Conservation (phyloP, 1,139 yeast species). For the Scheffersomyces lignicola region DNA sequence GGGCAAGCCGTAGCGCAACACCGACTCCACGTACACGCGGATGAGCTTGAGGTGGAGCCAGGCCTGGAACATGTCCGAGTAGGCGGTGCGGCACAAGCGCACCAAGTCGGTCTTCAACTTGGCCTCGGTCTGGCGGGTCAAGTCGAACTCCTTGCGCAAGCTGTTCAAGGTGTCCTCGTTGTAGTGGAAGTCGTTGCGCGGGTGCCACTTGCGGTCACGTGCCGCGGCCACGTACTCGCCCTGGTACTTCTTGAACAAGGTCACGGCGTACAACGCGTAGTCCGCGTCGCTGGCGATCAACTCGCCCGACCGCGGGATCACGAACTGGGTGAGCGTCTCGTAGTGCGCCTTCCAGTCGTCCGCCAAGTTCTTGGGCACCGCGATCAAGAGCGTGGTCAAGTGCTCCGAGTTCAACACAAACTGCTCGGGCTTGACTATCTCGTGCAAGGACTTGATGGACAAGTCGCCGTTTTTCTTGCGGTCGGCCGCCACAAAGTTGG, state of each 20-base stretch:
- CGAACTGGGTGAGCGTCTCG: constrained; percentile 77
- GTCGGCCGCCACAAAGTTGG: constrained; percentile 83
- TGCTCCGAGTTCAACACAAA: constrained; percentile 86
- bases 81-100: constrained; percentile 84
- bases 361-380: constrained; percentile 71
- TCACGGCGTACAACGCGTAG: constrained; percentile 70
- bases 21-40: constrained; percentile 60
- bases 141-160: constrained; percentile 74
- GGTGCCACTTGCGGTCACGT: constrained; percentile 88
- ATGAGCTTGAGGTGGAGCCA: constrained; percentile 85
- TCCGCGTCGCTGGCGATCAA: constrained; percentile 72
- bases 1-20: constrained; percentile 93
- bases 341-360: constrained; percentile 65
- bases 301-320: constrained; percentile 87
- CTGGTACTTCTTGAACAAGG: constrained; percentile 79
- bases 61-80: constrained; percentile 75
- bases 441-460: constrained; percentile 86
- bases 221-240: constrained; percentile 67
- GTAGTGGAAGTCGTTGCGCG: constrained; percentile 83
- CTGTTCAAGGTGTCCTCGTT: constrained; percentile 74
- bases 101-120: constrained; percentile 75
- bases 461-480: constrained; percentile 92
- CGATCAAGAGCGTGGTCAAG: constrained; percentile 77
- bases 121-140: constrained; percentile 72
- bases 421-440: constrained; percentile 80